Percentiles rank a stretch among this genome's conserved stretches.
Evolutionary conservation across 2,329 filamentous ascomycete genomes (phyloP).

Genomic region (Arthrobotrys conoides): DNA sequence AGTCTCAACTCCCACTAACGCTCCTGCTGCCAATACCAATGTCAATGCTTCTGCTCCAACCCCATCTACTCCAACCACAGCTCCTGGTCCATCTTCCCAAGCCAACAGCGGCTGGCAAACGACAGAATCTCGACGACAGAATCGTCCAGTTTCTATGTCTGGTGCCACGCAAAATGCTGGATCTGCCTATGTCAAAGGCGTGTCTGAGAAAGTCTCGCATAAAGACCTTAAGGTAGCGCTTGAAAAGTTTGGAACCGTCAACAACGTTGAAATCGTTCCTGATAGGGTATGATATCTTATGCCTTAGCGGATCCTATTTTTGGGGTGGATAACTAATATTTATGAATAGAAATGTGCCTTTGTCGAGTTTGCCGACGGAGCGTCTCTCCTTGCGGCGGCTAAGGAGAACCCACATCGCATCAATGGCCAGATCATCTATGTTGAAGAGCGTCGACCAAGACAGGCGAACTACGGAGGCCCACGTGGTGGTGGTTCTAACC

Average conservation of each 20-base stretch:
- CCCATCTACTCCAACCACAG: constrained; percentile 64
- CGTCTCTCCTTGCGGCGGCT: constrained; percentile 86
- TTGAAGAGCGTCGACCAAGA: constrained; percentile 83
- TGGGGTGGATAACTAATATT: constrained; percentile 15
- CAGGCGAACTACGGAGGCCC: constrained; percentile 36
- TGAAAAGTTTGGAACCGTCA: constrained; percentile 78
- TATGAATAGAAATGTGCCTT: constrained; percentile 88
- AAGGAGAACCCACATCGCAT: constrained; percentile 88
- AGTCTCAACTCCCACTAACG: constrained; percentile 65
- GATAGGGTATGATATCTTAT: constrained; percentile 77
- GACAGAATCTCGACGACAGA: constrained; percentile 71
- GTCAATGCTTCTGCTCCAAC: constrained; percentile 65
- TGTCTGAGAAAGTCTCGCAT: constrained; percentile 85
- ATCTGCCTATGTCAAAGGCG: constrained; percentile 94
- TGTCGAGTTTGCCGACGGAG: constrained; percentile 86
- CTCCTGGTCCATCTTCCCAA: constrained; percentile 67
- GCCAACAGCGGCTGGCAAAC: constrained; percentile 84
- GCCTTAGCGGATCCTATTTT: background rate
- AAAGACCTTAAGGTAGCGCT: constrained; percentile 80
- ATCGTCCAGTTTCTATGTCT: constrained; percentile 65
- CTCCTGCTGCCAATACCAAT: constrained; percentile 72
- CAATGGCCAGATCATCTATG: constrained; percentile 83
- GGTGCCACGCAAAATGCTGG: constrained; percentile 67
- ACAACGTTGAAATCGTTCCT: constrained; percentile 83
- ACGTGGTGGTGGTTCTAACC: constrained; percentile 57